Conservation (phyloP, 1,139 yeast genomes). For the Protomyces macrosporus region DNA sequence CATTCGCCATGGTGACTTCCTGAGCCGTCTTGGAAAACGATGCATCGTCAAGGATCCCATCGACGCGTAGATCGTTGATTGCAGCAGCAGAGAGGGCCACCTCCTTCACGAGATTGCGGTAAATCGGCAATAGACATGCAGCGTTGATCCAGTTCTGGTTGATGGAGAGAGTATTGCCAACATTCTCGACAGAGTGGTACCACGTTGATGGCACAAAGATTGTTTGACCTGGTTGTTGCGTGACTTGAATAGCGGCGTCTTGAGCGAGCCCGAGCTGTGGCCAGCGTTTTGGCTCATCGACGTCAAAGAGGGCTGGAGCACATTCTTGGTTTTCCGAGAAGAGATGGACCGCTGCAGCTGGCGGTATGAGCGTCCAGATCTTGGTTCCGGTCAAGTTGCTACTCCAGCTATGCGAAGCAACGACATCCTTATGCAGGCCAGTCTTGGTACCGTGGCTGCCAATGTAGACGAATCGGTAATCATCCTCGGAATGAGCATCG, state of each 20-base stretch:
- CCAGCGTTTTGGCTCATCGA: constrained; percentile 5
- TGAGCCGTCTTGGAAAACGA: constrained; percentile 9
- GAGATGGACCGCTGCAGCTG: neutral
- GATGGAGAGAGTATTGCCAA: constrained; percentile 22
- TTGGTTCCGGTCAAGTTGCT: constrained; percentile 26
- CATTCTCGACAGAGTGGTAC: constrained; percentile 27
- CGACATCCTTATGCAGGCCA: constrained; percentile 27
- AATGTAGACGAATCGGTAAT: constrained; percentile 25
- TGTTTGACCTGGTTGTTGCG: constrained; percentile 27
- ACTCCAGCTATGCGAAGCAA: constrained; percentile 23
- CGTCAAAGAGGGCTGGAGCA: constrained; percentile 4
- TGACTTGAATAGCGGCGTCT: constrained; percentile 7
- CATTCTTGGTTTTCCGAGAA: constrained; percentile 4
- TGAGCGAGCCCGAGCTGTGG: constrained; percentile 3
- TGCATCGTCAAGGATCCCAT: constrained; percentile 10
- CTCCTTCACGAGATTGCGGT: constrained; percentile 8
- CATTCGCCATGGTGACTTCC: constrained; percentile 16
- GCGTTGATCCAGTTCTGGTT: constrained; percentile 29
- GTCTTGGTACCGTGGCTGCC: constrained; percentile 23
- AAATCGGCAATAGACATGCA: constrained; percentile 11
- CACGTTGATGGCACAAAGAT: constrained; percentile 29
- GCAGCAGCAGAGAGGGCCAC: constrained; percentile 7
- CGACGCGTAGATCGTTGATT: constrained; percentile 1
- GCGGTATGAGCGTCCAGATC: constrained; percentile 27
- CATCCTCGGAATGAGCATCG: constrained; percentile 10